phyloP scores from a whole-genome alignment of 73 alveolate genomes.

The Urostyla sp. region DNA sequence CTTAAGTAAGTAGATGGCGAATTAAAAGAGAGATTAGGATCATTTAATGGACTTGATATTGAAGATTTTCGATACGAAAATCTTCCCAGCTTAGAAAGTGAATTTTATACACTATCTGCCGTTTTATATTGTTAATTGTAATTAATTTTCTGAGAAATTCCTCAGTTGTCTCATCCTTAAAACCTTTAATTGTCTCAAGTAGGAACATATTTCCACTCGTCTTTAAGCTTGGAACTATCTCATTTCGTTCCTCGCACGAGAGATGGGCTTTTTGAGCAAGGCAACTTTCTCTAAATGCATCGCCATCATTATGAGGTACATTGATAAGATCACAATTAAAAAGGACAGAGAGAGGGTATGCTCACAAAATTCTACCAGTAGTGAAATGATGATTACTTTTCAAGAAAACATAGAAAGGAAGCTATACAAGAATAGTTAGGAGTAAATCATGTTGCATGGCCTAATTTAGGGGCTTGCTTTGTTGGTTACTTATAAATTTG shows the following conservation, averaged over 20 bases:
- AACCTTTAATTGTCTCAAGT: neutral
- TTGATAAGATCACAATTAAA: neutral
- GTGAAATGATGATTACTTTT: constrained; percentile 8
- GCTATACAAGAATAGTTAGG: neutral
- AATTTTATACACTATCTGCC: constrained; percentile 45
- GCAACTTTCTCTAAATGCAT: neutral
- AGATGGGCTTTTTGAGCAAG: neutral
- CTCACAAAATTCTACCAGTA: neutral
- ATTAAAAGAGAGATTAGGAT: neutral
- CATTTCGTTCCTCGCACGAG: constrained; percentile 4
- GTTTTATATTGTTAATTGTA: neutral
- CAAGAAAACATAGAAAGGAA: neutral
- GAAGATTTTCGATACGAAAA: constrained; percentile 30
- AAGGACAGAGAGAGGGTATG: neutral
- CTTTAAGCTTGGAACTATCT: constrained; percentile 43
- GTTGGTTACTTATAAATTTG: neutral
- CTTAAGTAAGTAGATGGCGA: neutral
- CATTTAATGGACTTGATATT: constrained; percentile 3
- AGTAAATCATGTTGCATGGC: neutral
- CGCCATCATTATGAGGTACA: neutral
- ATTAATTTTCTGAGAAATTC: constrained; percentile 15
- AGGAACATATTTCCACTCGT: constrained; percentile 12
- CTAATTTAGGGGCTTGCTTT: constrained; percentile 30
- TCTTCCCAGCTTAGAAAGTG: constrained; percentile 32
- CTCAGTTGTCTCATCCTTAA: constrained; percentile 4